A percentile compares a stretch with the other conserved stretches of the same genome.
Evolutionary conservation across 768 basidiomycete genomes (phyloP).

Genomic region (Mycena belliarum): DNA sequence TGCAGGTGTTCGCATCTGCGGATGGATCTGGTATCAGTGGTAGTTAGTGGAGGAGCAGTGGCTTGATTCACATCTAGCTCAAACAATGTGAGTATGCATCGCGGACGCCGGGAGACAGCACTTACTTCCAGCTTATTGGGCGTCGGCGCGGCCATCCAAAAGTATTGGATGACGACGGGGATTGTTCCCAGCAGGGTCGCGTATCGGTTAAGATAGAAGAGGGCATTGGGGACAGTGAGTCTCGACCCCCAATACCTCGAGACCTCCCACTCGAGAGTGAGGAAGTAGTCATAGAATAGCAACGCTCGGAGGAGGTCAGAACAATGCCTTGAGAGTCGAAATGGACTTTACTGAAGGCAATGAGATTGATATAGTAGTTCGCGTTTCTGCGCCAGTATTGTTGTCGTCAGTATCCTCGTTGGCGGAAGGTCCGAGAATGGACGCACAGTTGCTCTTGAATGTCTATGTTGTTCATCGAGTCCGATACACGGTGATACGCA

Average conservation of each 20-base stretch:
- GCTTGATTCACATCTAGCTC: background rate
- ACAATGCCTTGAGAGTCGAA: background rate
- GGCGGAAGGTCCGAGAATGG: no score
- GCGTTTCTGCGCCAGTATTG: background rate
- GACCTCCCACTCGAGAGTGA: slow-evolving; percentile 9
- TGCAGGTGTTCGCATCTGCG: slow-evolving; percentile 5
- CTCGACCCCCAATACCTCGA: slow-evolving; percentile 12
- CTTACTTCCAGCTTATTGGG: slow-evolving; percentile 6
- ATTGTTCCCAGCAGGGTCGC: slow-evolving; percentile 13
- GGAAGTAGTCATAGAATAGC: slow-evolving; percentile 12
- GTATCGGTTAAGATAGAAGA: slow-evolving; percentile 19
- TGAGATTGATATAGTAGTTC: slow-evolving; percentile 10
- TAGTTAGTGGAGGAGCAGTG: background rate
- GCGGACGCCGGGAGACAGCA: background rate
- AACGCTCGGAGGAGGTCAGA: background rate
- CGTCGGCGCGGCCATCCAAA: slow-evolving; percentile 9
- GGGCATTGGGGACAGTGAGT: background rate
- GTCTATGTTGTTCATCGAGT: slow-evolving; percentile 12
- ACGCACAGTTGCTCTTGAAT: background rate
- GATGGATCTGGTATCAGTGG: background rate
- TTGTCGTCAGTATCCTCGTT: background rate
- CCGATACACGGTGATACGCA: background rate
- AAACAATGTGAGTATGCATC: background rate
- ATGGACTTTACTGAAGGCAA: background rate
- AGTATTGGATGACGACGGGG: slow-evolving; percentile 8